Percentiles rank a stretch among this genome's conserved stretches.
Conservation (phyloP, 345 rosid genomes). For the Xanthoceras sorbifolium region DNA sequence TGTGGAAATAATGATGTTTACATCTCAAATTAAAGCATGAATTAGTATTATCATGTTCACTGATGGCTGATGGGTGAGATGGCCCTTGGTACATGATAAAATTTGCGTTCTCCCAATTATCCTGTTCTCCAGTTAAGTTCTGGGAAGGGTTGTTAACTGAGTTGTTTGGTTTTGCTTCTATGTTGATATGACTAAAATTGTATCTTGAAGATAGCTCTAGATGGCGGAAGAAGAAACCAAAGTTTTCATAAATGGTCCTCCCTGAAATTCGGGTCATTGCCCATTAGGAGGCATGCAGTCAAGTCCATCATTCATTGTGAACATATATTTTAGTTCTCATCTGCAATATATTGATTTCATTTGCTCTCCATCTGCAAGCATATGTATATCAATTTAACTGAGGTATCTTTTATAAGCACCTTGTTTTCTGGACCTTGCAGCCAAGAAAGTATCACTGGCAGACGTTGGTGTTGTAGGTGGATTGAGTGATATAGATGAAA, state of each 20-base stretch:
- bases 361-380: background rate
- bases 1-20: background rate
- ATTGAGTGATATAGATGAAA: constrained; percentile 60
- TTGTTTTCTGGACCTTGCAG: constrained; percentile 50
- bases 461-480: constrained; percentile 84
- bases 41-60: background rate
- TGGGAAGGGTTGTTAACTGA: background rate
- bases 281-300: background rate
- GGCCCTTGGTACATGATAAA: background rate
- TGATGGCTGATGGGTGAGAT: background rate
- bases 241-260: background rate
- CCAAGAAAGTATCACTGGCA: constrained; percentile 87
- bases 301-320: background rate
- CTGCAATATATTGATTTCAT: background rate
- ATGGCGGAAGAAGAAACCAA: background rate
- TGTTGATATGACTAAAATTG: background rate
- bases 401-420: background rate
- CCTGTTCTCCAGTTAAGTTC: background rate
- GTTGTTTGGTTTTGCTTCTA: background rate
- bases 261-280: background rate
- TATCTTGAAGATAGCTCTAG: background rate
- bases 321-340: background rate
- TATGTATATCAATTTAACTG: background rate
- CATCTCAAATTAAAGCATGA: background rate
- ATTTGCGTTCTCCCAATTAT: background rate